Base-by-base conservation (phyloP, 1,284 basidiomycete species). In the Sporisorium exsertum region DNA sequence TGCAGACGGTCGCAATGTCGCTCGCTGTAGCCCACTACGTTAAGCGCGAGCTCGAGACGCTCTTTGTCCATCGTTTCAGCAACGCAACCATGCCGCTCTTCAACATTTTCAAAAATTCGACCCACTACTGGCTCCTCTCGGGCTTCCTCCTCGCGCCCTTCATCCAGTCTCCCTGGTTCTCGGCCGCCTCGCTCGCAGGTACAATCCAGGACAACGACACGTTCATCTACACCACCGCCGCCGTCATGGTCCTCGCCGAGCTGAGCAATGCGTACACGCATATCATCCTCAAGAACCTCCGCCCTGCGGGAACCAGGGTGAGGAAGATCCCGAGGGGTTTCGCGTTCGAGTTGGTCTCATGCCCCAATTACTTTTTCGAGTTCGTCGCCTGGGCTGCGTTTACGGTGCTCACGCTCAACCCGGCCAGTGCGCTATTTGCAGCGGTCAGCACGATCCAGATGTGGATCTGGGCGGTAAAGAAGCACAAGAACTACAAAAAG, bases 341-440 rank as follows among this genome's bases (percentile, higher is more conserved):
- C 52, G 94, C 94, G 3, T 99, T 98, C 87, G 88, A 91, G 65
- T 87, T 91, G 43, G 90, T 97, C 43, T 92, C 93, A 7, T 94
- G 91, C 87, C 94, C 97, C 33, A 98, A 99, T 87, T 99, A 99
- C 87, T 92, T 94, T 84, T 98, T 96, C 84, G 97, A 99, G 49
- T 72, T 88, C 32, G 73, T 97, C 42, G 91, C 88, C 0, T 97
- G 96, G 93, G 82, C 89, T 13, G 88, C 90, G 24, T 88, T 97
- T 59, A 90, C 90, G 27, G 88, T 89, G 40, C 91, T 99, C 90
- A 95, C 94, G 10, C 64, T 81, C 9, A 81, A 81, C 16, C 80
- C 75, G n/a, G 73, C 80, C 92, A 93, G 91, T 26, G 90, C 89
- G 77, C 80, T 92, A 29, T 99, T 97, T 87, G 87, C 91, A 50